Base-by-base conservation (phyloP, 306 rosid genomes). In the Castanea mollissima region DNA sequence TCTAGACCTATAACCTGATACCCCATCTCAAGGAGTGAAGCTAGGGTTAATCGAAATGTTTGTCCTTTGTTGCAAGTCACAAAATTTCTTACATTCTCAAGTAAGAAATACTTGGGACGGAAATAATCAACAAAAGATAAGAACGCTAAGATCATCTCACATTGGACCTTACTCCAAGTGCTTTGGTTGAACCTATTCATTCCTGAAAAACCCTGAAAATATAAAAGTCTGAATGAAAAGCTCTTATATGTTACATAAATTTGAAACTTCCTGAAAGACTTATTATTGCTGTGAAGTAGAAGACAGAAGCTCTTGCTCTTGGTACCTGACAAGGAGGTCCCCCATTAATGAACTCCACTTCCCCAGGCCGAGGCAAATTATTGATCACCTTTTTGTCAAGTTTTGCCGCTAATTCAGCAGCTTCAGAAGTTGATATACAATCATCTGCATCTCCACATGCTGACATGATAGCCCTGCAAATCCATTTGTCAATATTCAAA, bases 101-200 rank as follows among this genome's bases (percentile, higher is more conserved):
- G 79, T 52, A 95, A 89, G 83, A 95, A 95, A 84, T 90, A 95
- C 81, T 92, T 92, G 20, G 98, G 99, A 76, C 98, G 95, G 81
- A 95, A 95, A 87, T 93, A 95, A 74, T 95, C 98, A 2, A 94
- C 99, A 82, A 93, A 95, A 44, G 99, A 93, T 55, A 95, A 86
- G 89, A 95, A 95, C 7, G 99, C 99, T 55, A 95, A 78, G 73
- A 95, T 93, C 99, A 95, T 95, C 76, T 93, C 99, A 55, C 99
- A 95, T 84, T 95, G 99, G 59, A 95, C 99, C 86, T 93, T 95
- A 85, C 99, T 95, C 99, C 99, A 95, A 55, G 93, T 88, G 80
- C 99, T 85, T 60, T 88, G 91, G 74, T 90, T 95, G 83, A 95
- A 95, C 78, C 99, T 87, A 74, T 95, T 95, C 99, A 95, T 95